Base-by-base conservation (phyloP, 352 stramenopile genomes). In the Globisporangium alternatum region DNA sequence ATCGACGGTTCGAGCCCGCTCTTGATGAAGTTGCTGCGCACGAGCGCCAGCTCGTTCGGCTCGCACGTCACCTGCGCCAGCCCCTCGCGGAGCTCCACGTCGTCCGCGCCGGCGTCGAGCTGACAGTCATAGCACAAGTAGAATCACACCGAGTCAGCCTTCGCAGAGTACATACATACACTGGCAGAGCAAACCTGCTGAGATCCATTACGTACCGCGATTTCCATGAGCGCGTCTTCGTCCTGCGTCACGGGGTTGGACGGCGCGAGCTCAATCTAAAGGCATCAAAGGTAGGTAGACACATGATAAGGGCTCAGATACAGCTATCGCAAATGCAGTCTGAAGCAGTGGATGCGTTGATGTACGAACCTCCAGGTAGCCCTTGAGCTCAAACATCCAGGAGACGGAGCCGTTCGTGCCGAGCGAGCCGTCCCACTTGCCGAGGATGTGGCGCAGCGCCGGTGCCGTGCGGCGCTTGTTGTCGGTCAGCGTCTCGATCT, bases 341-440 rank as follows among this genome's bases (percentile, higher is more conserved):
- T 30, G 15, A 15, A 41, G 1, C n/a, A 30, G 10, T n/a, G 10
- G 1, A 54, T 3, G 13, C 10, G 22, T 3, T 41, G 35, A 8
- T 41, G 1, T 21, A 12, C 25, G 33, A 49, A 93, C 83, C 76
- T 94, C 83, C 30, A 94, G 67, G 67, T 92, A 94, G 12, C 86
- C 86, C 68, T 94, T 94, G 71, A 72, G 81, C 62, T 92, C 81
- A 57, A 91, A 94, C 83, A 91, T 92, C 86, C 86, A 94, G 7
- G 83, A 78, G 13, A 94, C 85, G 8, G 85, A 92, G 43, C 85
- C 82, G 56, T 74, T 93, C n/a, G 81, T 90, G 31, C 82, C 85
- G 25, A 94, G 64, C 49, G 74, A 71, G 48, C 86, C 83, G 44
- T 72, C 74, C 67, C 86, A 70, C 60, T 94, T 92, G 76, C 80